A percentile compares a stretch with the other conserved stretches of the same genome.
Conservation (phyloP, 495 filamentous ascomycete species). For the Xylaria scruposa region DNA sequence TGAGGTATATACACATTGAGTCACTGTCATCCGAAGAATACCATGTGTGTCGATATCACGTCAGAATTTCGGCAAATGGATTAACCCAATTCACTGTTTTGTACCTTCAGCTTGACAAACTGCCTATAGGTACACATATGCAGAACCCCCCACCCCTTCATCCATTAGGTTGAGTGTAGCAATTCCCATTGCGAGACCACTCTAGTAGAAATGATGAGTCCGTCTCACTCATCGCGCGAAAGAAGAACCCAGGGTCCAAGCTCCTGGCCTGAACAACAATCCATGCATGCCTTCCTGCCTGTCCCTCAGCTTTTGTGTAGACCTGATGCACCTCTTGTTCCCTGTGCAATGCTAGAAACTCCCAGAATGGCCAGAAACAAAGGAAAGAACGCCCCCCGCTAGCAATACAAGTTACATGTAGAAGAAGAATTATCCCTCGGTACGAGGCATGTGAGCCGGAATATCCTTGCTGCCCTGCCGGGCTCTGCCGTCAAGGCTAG, state of each 20-base stretch:
- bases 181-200: slow-evolving; percentile 26
- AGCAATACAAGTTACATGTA: slow-evolving; percentile 37
- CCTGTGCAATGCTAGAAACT: slow-evolving; percentile 39
- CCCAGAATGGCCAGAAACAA: slow-evolving; percentile 32
- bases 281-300: slow-evolving; percentile 30
- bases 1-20: neutral
- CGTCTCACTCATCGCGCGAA: slow-evolving; percentile 28
- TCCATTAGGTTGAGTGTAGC: slow-evolving; percentile 14
- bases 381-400: slow-evolving; percentile 31
- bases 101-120: neutral
- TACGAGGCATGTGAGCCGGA: neutral
- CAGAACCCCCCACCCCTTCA: neutral
- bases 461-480: neutral
- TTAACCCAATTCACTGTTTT: slow-evolving; percentile 12
- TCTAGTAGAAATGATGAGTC: slow-evolving; percentile 31
- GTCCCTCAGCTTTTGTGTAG: slow-evolving; percentile 42
- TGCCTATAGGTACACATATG: neutral
- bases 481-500: neutral
- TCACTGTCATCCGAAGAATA: slow-evolving; percentile 4
- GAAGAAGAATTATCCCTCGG: slow-evolving; percentile 24
- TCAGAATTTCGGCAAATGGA: neutral
- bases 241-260: slow-evolving; percentile 20
- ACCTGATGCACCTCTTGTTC: slow-evolving; percentile 37
- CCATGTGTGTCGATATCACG: slow-evolving; percentile 6
- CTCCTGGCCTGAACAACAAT: slow-evolving; percentile 28